Percentiles rank a stretch among this genome's conserved stretches.
Evolutionary conservation across 2,329 filamentous ascomycete genomes (phyloP).

Genomic region (Sporothrix brunneoviolacea): DNA sequence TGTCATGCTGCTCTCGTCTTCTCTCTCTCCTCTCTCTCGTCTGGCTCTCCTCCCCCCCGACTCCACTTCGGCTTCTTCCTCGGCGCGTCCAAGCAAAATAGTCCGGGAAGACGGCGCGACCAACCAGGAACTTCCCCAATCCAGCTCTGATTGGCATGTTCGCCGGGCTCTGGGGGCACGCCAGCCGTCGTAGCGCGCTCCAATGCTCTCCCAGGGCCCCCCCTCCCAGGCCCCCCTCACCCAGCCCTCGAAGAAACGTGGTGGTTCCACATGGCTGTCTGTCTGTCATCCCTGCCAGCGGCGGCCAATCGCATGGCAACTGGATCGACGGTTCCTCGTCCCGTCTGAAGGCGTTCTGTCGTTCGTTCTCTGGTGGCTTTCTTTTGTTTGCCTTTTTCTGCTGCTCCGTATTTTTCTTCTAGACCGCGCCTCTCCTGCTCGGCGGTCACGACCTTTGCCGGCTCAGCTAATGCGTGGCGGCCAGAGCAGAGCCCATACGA

Average conservation of each 20-base stretch:
- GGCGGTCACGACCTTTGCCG: too few species aligned
- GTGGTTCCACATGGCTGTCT: background rate
- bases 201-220: too few species aligned
- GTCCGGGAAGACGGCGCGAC: slow-evolving; percentile 11
- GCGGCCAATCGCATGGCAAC: background rate
- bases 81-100: background rate
- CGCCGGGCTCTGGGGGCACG: background rate
- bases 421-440: slow-evolving; percentile 1
- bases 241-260: too few species aligned
- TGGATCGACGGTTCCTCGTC: slow-evolving; percentile 4
- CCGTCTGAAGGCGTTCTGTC: background rate
- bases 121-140: background rate
- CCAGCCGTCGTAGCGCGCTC: too few species aligned
- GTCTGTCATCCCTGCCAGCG: background rate
- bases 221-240: too few species aligned
- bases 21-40: background rate
- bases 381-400: background rate
- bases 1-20: background rate
- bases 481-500: too few species aligned
- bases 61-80: slow-evolving; percentile 11
- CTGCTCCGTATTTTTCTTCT: background rate
- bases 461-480: too few species aligned
- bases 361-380: too few species aligned
- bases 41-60: background rate
- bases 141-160: slow-evolving; percentile 1